Base-by-base conservation (phyloP, 164 flowering plant genomes). In the Houttuynia cordata region DNA sequence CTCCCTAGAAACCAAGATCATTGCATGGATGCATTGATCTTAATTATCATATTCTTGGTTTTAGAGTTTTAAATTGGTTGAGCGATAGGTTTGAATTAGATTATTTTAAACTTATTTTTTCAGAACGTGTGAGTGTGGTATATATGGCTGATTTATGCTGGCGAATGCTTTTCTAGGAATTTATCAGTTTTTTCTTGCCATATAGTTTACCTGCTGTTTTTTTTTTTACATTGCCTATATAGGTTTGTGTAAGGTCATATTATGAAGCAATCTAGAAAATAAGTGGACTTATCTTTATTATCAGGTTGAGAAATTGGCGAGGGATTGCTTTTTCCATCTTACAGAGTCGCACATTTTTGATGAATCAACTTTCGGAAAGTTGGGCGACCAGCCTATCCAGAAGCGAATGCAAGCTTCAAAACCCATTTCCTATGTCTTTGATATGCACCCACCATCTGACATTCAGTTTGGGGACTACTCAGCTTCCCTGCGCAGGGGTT, bases 281-380 rank as follows among this genome's bases (percentile, higher is more conserved):
- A 30, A 30, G 37, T 30, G 37, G 37, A 30, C 6, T 30, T 30
- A 30, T 6, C 37, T 30, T 30, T 30, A 30, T 30, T 30, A 30
- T 64, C 82, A 93, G 99, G 95, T 88, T 60, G 97, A 88, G 61
- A 88, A 74, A 73, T 41, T 83, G 81, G 97, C 69, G 8, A 74
- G 94, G 68, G 91, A 90, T 5, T 68, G 91, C 74, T 90, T 87
- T 79, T 88, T 90, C 75, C 81, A 84, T 71, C 87, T 93, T 0
- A 58, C 53, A 10, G 68, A 79, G 62, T 93, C 99, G 10, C 86
- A 86, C 54, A 84, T 82, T 3, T 85, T 71, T 61, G 86, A 85
- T 45, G 96, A 84, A 71, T 68, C 73, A 56, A 82, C 74, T 66
- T 79, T 93, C 52, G 96, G 95, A 69, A 64, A 73, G 59, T 54